A percentile compares a stretch with the other conserved stretches of the same genome.
Conservation (phyloP, 179 eudicot species). For the Beta lomatogona region DNA sequence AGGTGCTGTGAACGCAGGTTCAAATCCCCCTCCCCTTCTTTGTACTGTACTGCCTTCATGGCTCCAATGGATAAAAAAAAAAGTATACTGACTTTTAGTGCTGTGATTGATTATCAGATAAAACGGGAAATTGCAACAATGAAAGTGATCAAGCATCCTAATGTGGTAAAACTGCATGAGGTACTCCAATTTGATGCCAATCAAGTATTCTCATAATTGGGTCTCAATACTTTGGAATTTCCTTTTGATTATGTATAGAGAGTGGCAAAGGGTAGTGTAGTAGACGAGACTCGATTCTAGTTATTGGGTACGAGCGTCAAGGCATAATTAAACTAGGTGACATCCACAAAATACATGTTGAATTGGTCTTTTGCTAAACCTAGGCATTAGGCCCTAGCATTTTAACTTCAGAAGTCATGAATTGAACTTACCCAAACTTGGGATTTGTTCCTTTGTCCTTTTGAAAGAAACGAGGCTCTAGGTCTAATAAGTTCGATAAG, state of each 20-base stretch:
- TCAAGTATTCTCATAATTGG: not conserved
- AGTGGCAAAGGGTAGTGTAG: too few species aligned
- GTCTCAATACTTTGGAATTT: not conserved
- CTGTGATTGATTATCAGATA: slow-evolving; percentile 45
- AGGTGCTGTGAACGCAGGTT: too few species aligned
- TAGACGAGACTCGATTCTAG: too few species aligned
- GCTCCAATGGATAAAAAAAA: too few species aligned
- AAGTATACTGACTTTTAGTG: not conserved
- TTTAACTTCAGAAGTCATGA: not conserved
- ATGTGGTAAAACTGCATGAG: slow-evolving; percentile 71
- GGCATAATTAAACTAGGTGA: too few species aligned
- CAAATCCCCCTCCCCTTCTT: too few species aligned
- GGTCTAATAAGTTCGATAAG: too few species aligned
- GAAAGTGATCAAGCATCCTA: slow-evolving; percentile 84
- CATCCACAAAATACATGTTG: not conserved
- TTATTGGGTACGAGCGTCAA: too few species aligned
- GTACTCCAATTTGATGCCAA: slow-evolving; percentile 34
- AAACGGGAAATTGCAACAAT: slow-evolving; percentile 80
- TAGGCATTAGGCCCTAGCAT: not conserved
- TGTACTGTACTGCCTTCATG: too few species aligned
- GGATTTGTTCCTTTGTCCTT: not conserved
- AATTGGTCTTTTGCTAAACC: not conserved
- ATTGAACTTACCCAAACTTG: too few species aligned
- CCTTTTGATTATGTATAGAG: too few species aligned
- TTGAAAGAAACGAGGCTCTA: too few species aligned